Base-by-base conservation (phyloP, 768 basidiomycete genomes). In the Boletus patriciae region DNA sequence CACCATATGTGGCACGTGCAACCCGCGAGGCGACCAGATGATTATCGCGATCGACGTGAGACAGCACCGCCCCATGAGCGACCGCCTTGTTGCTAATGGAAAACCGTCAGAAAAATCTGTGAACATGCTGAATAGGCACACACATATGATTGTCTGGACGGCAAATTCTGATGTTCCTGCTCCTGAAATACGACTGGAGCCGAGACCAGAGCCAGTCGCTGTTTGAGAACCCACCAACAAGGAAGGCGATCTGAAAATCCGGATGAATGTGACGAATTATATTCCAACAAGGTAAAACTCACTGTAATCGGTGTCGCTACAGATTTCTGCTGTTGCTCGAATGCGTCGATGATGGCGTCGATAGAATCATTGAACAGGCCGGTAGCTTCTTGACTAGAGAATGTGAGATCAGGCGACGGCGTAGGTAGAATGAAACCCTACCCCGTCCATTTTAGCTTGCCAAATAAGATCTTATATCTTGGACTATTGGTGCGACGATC, bases 401-500 rank as follows among this genome's bases (percentile, higher is more conserved):
- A 37, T 23, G 34, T 13, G 4, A 19, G 34, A 40, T 46, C 13
- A 53, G 45, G 13, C 8, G 2, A 34, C 34, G 16, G 10, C 33
- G 0, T 13, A 21, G 6, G 0, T 29, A 9, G 15, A 51, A 61
- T n/a, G 12, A 25, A 43, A 5, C 21, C 48, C 7, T 57, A 63
- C 62, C 62, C 62, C 4, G 62, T 45, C 13, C 56, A 23, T 33
- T 46, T 59, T 44, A 63, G 25, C 23, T 50, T 55, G 33, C 62
- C 62, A 10, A 25, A 48, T 4, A 1, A 0, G 18, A 64, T 60
- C 25, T 15, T 25, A 7, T 57, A 52, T 19, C 49, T 41, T 2
- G 19, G 0, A 13, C 25, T 46, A 13, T 8, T 57, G n/a, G 2
- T 8, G 12, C 52, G 42, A 19, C 31, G 57, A 6, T 46, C 52